These are phyloP conservation scores for Sporothrix phasma DNA, from an alignment of 2,329 filamentous ascomycete species.

Conservation along the genomic window DNA sequence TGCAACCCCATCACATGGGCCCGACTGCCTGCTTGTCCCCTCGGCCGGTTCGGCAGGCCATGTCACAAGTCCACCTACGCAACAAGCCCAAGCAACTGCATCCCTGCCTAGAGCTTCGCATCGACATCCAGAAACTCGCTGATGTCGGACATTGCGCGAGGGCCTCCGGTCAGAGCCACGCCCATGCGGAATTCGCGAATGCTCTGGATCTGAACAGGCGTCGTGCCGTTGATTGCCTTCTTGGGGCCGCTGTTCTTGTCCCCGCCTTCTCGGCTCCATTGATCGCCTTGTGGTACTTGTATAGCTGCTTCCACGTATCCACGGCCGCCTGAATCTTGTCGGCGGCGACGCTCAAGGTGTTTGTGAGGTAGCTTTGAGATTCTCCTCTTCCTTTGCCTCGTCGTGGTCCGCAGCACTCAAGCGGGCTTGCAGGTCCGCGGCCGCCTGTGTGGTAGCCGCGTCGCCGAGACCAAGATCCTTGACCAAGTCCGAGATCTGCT, in stretches of 20 bases:
- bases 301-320: conserved; percentile 29
- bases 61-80: not conserved
- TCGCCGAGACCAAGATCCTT: conserved; percentile 28
- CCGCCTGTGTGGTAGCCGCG: conserved; percentile 24
- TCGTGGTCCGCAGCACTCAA: conserved; percentile 32
- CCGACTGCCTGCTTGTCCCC: no score
- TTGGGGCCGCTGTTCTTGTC: conserved; percentile 27
- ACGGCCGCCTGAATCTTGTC: conserved; percentile 38
- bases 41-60: not conserved
- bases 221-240: conserved; percentile 38
- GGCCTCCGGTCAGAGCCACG: conserved; percentile 61
- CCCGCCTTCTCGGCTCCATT: conserved; percentile 26
- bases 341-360: conserved; percentile 36
- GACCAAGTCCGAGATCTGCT: conserved; percentile 34
- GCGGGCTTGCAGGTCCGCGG: conserved; percentile 27
- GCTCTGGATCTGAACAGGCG: conserved; percentile 59
- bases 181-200: conserved; percentile 71
- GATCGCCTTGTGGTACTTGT: conserved; percentile 22
- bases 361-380: conserved; percentile 41
- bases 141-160: conserved; percentile 63
- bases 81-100: no score
- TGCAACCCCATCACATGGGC: no score
- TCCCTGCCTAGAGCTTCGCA: conserved; percentile 55
- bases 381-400: conserved; percentile 38
- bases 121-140: conserved; percentile 79